phyloP scores from a whole-genome alignment of 176 grass and related monocot genomes.

The Zoysia japonica region DNA sequence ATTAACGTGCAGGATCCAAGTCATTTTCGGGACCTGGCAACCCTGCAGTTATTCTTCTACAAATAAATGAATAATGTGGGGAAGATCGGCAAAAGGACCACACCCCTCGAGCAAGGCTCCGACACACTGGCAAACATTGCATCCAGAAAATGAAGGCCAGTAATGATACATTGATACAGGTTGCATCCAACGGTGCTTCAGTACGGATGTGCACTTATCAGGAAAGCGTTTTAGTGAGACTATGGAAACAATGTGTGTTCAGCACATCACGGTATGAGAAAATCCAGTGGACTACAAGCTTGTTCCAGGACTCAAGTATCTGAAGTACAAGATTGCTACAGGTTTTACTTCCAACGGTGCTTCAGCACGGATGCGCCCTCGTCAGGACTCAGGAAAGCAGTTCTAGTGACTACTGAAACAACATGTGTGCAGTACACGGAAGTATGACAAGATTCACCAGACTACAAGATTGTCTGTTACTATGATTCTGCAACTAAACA shows the following conservation, averaged over 20 bases:
- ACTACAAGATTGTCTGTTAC: neutral
- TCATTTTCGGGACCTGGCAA: neutral
- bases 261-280: neutral
- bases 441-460: neutral
- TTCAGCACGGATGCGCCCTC: slow-evolving; percentile 22
- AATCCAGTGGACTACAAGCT: neutral
- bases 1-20: no score
- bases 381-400: neutral
- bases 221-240: neutral
- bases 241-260: neutral
- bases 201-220: slow-evolving; percentile 27
- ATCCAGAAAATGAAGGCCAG: neutral
- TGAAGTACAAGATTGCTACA: neutral
- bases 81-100: neutral
- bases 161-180: slow-evolving; percentile 20
- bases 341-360: neutral
- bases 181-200: slow-evolving; percentile 3
- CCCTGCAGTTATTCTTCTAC: neutral
- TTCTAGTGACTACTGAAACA: neutral
- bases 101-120: no score
- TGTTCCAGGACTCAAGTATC: neutral
- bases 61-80: neutral
- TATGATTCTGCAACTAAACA: slow-evolving; percentile 35
- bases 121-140: neutral
- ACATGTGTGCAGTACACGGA: neutral